Percentiles rank a stretch among this genome's conserved stretches.
These are phyloP conservation scores for Alternaria brassicicola DNA, from an alignment of 2,329 filamentous ascomycete species.

Conservation along the genomic window DNA sequence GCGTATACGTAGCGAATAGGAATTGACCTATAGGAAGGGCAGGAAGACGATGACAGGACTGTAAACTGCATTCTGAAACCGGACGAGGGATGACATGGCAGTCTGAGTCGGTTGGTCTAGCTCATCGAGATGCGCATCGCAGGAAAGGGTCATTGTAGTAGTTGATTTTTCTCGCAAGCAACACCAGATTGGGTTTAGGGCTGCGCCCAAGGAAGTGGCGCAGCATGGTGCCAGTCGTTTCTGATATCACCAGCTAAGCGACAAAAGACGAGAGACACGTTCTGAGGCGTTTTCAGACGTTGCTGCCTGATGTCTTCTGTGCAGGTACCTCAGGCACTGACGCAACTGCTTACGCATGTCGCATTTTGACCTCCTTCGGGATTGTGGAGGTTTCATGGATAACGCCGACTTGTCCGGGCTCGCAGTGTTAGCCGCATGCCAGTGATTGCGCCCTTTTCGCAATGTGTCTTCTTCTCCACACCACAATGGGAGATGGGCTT, in stretches of 20 bases:
- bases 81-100: slow-evolving; percentile 10
- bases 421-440: neutral
- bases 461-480: neutral
- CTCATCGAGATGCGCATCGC: slow-evolving; percentile 14
- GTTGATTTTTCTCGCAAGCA: slow-evolving; percentile 31
- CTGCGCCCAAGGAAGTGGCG: slow-evolving; percentile 10
- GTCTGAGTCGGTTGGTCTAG: slow-evolving; percentile 17
- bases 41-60: slow-evolving; percentile 12
- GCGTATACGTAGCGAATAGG: slow-evolving; percentile 4
- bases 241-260: slow-evolving; percentile 2
- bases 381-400: neutral
- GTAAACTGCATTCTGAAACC: slow-evolving; percentile 17
- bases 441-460: neutral
- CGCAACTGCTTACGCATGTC: slow-evolving; percentile 26
- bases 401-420: slow-evolving; percentile 1
- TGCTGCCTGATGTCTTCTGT: slow-evolving; percentile 16
- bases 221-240: slow-evolving; percentile 4
- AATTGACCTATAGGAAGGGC: slow-evolving; percentile 20
- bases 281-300: neutral
- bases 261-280: neutral
- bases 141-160: slow-evolving; percentile 13
- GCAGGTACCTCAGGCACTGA: slow-evolving; percentile 24
- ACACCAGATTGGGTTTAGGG: slow-evolving; percentile 21
- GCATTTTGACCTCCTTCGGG: neutral
- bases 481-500: neutral